These are phyloP conservation scores for Micractinium sp. DNA, from an alignment of 139 green algal species.

Conservation along the genomic window DNA sequence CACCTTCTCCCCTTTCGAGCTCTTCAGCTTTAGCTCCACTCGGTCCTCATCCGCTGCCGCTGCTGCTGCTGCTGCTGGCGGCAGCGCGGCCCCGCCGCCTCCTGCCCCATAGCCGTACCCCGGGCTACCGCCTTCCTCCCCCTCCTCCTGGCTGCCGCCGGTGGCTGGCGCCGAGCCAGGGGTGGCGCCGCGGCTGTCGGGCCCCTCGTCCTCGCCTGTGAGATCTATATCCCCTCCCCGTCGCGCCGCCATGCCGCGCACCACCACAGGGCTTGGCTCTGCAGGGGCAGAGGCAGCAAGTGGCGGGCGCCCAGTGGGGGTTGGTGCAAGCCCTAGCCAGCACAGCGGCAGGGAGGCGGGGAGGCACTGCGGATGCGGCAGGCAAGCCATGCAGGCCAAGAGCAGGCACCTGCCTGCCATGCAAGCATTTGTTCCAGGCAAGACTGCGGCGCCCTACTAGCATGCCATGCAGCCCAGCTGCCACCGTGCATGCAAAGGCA, in stretches of 20 bases:
- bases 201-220: neutral
- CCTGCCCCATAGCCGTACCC: neutral
- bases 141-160: neutral
- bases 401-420: too few relatives aligned
- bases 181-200: neutral
- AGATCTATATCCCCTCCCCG: neutral
- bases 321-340: neutral
- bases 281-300: neutral
- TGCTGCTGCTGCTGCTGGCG: neutral
- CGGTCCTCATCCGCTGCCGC: neutral
- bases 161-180: neutral
- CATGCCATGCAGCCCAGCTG: too few relatives aligned
- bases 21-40: slow-evolving; percentile 16
- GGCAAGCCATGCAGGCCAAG: neutral
- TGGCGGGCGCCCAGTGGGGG: too few relatives aligned
- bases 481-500: too few relatives aligned
- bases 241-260: neutral
- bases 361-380: neutral
- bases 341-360: neutral
- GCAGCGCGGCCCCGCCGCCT: neutral
- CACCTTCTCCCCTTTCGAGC: slow-evolving; percentile 12
- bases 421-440: neutral
- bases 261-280: neutral
- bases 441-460: neutral
- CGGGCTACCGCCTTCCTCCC: neutral